Conservation (phyloP, 73 alveolate species). For the Urostyla sp. region DNA sequence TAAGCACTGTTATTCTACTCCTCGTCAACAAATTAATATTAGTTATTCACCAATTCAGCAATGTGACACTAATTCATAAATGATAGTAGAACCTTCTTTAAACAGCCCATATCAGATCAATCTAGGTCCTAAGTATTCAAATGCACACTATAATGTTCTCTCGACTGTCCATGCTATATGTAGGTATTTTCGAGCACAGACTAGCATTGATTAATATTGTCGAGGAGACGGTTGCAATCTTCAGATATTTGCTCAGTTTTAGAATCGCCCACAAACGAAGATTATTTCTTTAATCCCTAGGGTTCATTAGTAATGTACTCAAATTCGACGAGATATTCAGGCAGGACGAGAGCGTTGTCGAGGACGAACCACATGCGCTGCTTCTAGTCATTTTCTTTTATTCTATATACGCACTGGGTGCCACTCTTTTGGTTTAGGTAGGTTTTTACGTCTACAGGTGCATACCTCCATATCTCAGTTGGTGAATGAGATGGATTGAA, state of each 20-base stretch:
- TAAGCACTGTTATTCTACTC: slow-evolving; percentile 35
- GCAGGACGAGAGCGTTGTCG: slow-evolving; percentile 85
- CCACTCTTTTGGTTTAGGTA: slow-evolving; percentile 28
- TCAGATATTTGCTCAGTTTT: neutral
- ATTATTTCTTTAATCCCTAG: slow-evolving; percentile 1
- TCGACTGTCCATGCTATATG: slow-evolving; percentile 39
- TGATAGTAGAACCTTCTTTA: slow-evolving; percentile 68
- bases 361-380: slow-evolving; percentile 86
- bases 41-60: slow-evolving; percentile 42
- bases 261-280: neutral
- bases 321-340: slow-evolving; percentile 91
- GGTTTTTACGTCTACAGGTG: slow-evolving; percentile 69
- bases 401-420: slow-evolving; percentile 76
- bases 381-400: slow-evolving; percentile 74
- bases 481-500: slow-evolving; percentile 71
- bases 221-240: slow-evolving; percentile 50
- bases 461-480: slow-evolving; percentile 69
- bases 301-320: slow-evolving; percentile 65
- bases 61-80: slow-evolving; percentile 72
- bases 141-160: slow-evolving; percentile 2
- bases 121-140: slow-evolving; percentile 73
- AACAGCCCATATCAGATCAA: slow-evolving; percentile 76
- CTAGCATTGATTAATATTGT: slow-evolving; percentile 44
- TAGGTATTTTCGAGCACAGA: slow-evolving; percentile 59
- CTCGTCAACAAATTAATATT: slow-evolving; percentile 51